phyloP scores from a whole-genome alignment of 177 flowering plant genomes.

The Telopea speciosissima region DNA sequence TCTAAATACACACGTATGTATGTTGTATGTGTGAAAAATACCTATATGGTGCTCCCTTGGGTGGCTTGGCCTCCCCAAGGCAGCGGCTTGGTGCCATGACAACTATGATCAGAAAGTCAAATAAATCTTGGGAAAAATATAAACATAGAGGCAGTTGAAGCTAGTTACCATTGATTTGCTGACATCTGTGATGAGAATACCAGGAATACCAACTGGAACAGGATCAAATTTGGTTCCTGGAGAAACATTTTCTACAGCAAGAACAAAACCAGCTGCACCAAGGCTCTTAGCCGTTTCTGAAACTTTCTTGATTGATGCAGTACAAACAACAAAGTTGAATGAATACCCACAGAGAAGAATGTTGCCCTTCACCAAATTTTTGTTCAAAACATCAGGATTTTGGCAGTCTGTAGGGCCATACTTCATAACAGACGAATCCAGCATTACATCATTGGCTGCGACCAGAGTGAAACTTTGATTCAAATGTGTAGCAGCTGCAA shows the following conservation, averaged over 20 bases:
- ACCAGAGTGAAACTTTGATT: conserved; percentile 68
- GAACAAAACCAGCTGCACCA: conserved; percentile 91
- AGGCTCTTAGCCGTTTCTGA: conserved; percentile 85
- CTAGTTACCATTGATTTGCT: conserved; percentile 64
- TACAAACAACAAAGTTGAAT: conserved; percentile 78
- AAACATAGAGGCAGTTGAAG: neutral
- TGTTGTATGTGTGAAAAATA: too few species aligned
- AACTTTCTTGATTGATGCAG: conserved; percentile 83
- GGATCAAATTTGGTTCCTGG: conserved; percentile 95
- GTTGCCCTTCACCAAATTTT: conserved; percentile 75
- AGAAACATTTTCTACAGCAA: conserved; percentile 83
- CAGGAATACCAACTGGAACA: conserved; percentile 81
- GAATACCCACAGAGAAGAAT: conserved; percentile 98
- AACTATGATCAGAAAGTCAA: too few species aligned
- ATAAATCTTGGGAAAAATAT: neutral
- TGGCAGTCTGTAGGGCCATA: conserved; percentile 90
- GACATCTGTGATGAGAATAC: conserved; percentile 76
- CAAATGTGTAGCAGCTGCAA: conserved; percentile 73
- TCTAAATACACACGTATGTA: too few species aligned
- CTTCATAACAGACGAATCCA: conserved; percentile 67
- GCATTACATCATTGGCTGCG: conserved; percentile 85
- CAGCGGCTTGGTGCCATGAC: too few species aligned
- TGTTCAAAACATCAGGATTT: conserved; percentile 75
- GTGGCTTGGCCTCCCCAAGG: too few species aligned
- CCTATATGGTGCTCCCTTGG: too few species aligned